phyloP scores from a whole-genome alignment of 768 basidiomycete species.

The Mycena floridula region DNA sequence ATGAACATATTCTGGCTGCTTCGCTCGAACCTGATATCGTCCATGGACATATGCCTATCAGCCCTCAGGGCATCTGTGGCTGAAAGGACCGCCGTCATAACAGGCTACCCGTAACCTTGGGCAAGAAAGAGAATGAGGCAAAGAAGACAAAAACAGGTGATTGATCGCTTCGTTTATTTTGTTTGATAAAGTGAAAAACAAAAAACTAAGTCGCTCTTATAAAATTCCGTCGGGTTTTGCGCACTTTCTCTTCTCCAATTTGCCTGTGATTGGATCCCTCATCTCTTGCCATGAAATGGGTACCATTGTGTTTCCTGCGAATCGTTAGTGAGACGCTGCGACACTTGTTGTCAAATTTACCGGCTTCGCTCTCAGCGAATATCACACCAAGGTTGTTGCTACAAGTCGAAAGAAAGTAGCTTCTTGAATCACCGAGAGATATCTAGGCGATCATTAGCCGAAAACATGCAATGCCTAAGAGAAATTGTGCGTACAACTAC shows the following conservation, averaged over 20 bases:
- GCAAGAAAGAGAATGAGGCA: no score
- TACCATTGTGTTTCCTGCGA: constrained; percentile 70
- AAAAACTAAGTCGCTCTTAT: no score
- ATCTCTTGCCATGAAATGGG: constrained; percentile 90
- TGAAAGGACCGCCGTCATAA: constrained; percentile 64
- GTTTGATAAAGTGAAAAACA: constrained; percentile 33
- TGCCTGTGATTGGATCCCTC: constrained; percentile 79
- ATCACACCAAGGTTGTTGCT: constrained; percentile 88
- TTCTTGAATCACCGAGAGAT: constrained; percentile 85
- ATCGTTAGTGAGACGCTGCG: background rate
- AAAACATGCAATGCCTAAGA: background rate
- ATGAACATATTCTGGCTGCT: constrained; percentile 11
- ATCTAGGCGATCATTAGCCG: constrained; percentile 41
- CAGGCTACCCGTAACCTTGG: no score
- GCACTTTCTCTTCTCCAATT: constrained; percentile 77
- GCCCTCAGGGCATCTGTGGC: constrained; percentile 52
- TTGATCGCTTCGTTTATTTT: background rate
- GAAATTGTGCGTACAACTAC: constrained; percentile 56
- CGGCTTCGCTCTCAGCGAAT: constrained; percentile 84
- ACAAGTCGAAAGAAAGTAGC: constrained; percentile 89
- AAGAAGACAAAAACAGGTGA: no score
- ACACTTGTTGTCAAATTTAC: constrained; percentile 29
- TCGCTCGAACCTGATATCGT: constrained; percentile 62
- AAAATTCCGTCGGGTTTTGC: constrained; percentile 79
- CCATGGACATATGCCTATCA: constrained; percentile 56